Evolutionary conservation across 495 filamentous ascomycete genomes (phyloP).

Genomic region (Aspergillus steynii): DNA sequence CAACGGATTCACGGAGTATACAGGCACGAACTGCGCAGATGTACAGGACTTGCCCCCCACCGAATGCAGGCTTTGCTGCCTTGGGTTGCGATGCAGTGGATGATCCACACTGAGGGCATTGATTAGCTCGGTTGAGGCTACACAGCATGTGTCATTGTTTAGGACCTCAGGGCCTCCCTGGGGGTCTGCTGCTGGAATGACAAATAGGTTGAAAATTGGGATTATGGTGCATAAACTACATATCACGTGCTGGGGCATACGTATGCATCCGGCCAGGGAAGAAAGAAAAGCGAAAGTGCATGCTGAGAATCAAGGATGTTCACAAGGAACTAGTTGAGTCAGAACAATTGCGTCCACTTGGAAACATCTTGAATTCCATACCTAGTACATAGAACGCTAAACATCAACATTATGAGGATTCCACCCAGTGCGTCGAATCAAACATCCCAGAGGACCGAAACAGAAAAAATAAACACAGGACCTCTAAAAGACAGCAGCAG

Average conservation of each 20-base stretch:
- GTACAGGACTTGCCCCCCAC: too few species aligned
- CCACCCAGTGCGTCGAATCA: slow-evolving; percentile 8
- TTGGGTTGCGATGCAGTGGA: not conserved
- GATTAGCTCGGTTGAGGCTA: not conserved
- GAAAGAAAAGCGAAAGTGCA: too few species aligned
- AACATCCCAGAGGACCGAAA: slow-evolving; percentile 7
- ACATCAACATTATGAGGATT: not conserved
- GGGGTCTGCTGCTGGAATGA: not conserved
- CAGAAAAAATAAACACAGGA: not conserved
- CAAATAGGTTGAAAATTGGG: not conserved
- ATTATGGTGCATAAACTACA: not conserved
- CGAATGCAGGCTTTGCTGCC: not conserved
- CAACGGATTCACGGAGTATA: too few species aligned
- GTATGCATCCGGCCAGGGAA: too few species aligned
- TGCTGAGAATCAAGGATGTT: too few species aligned
- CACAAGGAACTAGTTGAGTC: not conserved
- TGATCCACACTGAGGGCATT: not conserved
- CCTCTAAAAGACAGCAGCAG: slow-evolving; percentile 4
- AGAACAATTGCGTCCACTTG: not conserved
- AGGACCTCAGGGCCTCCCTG: too few species aligned
- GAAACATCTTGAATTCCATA: not conserved
- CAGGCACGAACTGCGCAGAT: too few species aligned
- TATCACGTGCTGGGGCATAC: not conserved
- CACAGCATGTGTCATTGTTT: not conserved
- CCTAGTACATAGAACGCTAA: not conserved